A percentile compares a stretch with the other conserved stretches of the same genome.
Evolutionary conservation across 192 early-diverging fungal genomes (phyloP).

Genomic region (Phlyctochytrium arcticum): DNA sequence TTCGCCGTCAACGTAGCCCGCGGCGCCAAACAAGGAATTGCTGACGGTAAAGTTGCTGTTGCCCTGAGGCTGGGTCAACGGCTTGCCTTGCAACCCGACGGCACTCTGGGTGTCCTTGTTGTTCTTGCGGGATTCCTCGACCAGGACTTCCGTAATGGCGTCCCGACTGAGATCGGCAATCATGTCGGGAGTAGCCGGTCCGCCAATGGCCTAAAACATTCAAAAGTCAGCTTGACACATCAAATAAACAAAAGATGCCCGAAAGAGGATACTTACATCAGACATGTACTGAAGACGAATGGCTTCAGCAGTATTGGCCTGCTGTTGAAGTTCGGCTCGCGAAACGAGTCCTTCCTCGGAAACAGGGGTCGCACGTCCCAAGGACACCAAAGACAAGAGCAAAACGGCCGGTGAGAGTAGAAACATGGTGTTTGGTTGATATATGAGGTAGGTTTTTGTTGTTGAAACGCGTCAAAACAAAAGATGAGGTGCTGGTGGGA

Average conservation of each 20-base stretch:
- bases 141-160: conserved; percentile 7
- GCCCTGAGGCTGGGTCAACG: background rate
- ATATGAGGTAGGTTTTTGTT: too few relatives aligned
- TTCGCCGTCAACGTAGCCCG: background rate
- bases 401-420: too few relatives aligned
- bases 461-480: too few relatives aligned
- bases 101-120: background rate
- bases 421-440: too few relatives aligned
- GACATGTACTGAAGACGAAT: conserved; percentile 13
- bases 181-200: conserved; percentile 16
- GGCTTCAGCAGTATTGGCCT: background rate
- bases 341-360: background rate
- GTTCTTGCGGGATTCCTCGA: background rate
- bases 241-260: background rate
- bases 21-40: background rate
- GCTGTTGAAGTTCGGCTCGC: background rate
- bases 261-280: conserved; percentile 1
- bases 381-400: too few relatives aligned
- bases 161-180: conserved; percentile 4
- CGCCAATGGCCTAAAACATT: conserved; percentile 1
- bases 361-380: too few relatives aligned
- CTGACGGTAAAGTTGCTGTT: background rate
- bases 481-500: too few relatives aligned
- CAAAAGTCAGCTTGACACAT: background rate
- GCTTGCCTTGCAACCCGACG: background rate